Evolutionary conservation across 78 protist species (phyloP), one percentile per base, ranked within the genome.

Genomic region (Dictyostelium purpureum): DNA sequence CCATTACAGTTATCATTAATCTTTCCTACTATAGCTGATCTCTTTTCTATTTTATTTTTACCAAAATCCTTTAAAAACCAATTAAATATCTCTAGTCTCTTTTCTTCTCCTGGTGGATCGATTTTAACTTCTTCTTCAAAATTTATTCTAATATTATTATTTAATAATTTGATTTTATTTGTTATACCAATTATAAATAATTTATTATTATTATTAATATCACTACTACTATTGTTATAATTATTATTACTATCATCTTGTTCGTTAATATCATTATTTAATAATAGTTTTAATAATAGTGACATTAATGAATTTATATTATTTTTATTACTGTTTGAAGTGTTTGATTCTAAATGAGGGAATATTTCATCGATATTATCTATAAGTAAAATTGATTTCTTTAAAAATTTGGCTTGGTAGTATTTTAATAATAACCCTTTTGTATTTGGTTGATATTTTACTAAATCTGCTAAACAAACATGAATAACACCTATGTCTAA

Each of bases 1-100:
- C 90, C 90, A 83, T 61, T 83, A 42, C 80, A 83, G 57, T 56
- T 66, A n/a, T 83, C 90, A 69, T 69, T 81, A 10, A 69, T 52
- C 18, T 43, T 43, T 47, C 38, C 45, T 31, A 81, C 26, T 19
- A 78, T 40, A 0, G 24, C 18, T 52, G 31, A 35, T 21, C 35
- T 49, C 4, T 67, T 28, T 16, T 26, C 6, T 28, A 19, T 2
- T 16, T 38, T 38, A 28, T 70, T 31, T 19, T 9, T 2, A 56
- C 77, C 90, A 56, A 26, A 6, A 21, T 43, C 52, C 21, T 40
- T n/a, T 19, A 75, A 40, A 42, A 45, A 11, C 38, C 75, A 56
- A 18, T 71, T 70, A 28, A 83, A 83, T 24, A 83, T 83, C 28
- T 83, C 80, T 42, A 33, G 9, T 83, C 90, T 83, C 49, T 83